Conservation (phyloP, 768 basidiomycete genomes). For the Naganishia onofrii region DNA sequence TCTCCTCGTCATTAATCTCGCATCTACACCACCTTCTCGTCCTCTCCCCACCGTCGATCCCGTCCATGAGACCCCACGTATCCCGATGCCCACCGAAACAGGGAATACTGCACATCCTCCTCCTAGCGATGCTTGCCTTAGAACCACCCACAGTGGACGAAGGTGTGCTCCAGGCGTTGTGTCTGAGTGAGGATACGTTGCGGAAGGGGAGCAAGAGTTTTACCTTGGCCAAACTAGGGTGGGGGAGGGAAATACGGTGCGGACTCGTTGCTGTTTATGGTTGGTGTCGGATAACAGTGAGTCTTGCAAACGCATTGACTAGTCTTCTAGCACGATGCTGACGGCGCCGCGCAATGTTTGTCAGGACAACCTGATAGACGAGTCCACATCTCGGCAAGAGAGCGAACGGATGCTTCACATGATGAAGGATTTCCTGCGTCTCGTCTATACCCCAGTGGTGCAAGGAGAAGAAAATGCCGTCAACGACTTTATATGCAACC, state of each 20-base stretch:
- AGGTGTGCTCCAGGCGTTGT: conserved; percentile 34
- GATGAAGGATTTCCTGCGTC: conserved; percentile 23
- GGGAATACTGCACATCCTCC: conserved; percentile 39
- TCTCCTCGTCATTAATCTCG: conserved; percentile 42
- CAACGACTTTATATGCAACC: conserved; percentile 31
- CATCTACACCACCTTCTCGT: conserved; percentile 63
- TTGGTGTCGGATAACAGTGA: conserved; percentile 48
- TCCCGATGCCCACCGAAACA: conserved; percentile 43
- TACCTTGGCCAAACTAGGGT: conserved; percentile 48
- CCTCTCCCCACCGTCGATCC: conserved; percentile 68
- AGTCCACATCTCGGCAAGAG: conserved; percentile 11
- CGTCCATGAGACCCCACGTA: conserved; percentile 14
- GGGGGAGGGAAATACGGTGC: conserved; percentile 47
- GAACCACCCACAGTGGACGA: conserved; percentile 37
- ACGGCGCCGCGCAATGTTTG: not conserved
- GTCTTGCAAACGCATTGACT: not conserved
- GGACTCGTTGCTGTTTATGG: conserved; percentile 48
- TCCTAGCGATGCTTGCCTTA: conserved; percentile 41
- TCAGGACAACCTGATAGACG: conserved; percentile 47
- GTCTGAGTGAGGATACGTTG: conserved; percentile 39
- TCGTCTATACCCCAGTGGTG: conserved; percentile 8
- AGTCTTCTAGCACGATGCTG: conserved; percentile 20
- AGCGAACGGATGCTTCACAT: not conserved
- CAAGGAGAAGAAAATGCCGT: conserved; percentile 24
- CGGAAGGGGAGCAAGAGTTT: conserved; percentile 50